Evolutionary conservation across 345 rosid species (phyloP).

Genomic region (Mangifera indica): DNA sequence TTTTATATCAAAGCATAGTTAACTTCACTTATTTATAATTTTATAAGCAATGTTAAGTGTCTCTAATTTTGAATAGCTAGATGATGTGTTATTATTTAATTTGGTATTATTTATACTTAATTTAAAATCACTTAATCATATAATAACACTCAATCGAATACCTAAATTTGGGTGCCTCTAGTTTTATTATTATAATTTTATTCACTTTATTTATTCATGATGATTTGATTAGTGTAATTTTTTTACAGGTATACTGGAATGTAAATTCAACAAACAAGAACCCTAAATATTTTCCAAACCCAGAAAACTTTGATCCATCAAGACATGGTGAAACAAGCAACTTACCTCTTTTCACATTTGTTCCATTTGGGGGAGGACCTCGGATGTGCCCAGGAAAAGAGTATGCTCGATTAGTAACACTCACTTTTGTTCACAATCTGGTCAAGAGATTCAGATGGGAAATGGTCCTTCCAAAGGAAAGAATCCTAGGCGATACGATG

Average conservation of each 20-base stretch:
- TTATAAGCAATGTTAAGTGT: too few species aligned
- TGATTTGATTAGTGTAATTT: neutral
- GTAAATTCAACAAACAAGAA: constrained; percentile 46
- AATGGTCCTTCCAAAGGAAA: constrained; percentile 13
- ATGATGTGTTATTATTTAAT: too few species aligned
- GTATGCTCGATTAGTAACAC: constrained; percentile 42
- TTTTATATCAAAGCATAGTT: too few species aligned
- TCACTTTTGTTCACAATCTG: constrained; percentile 39
- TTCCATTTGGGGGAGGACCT: constrained; percentile 53
- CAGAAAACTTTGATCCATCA: constrained; percentile 41
- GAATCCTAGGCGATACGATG: neutral
- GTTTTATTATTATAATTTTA: too few species aligned
- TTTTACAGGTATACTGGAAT: constrained; percentile 42
- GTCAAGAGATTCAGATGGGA: constrained; percentile 41
- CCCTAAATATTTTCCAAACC: constrained; percentile 37
- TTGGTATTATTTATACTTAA: too few species aligned
- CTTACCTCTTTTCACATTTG: constrained; percentile 37
- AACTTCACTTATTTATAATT: too few species aligned
- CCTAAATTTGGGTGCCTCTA: too few species aligned
- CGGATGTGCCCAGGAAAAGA: constrained; percentile 53
- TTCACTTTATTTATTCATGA: too few species aligned
- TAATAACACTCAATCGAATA: too few species aligned
- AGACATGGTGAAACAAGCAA: constrained; percentile 27
- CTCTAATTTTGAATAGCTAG: too few species aligned
- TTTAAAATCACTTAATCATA: too few species aligned